Evolutionary conservation across 176 grass and related monocot species (phyloP).

Genomic region (Aegilops longissima): DNA sequence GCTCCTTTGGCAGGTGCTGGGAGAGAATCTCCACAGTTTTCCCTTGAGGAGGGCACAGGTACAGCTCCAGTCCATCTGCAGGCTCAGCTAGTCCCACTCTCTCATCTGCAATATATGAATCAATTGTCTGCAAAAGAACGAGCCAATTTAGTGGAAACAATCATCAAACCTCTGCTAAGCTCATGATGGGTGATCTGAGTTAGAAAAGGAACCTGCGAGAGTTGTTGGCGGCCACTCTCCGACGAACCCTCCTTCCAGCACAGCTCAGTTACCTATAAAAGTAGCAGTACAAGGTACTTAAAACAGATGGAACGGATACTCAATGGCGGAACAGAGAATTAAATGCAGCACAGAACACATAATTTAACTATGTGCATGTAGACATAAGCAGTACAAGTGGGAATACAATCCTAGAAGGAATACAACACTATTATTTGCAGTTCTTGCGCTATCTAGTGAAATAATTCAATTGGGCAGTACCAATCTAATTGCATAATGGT

Average conservation of each 20-base stretch:
- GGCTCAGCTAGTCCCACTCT: slow-evolving; percentile 93
- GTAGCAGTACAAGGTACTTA: not conserved
- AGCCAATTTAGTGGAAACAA: not conserved
- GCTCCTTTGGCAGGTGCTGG: slow-evolving; percentile 64
- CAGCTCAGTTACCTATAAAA: slow-evolving; percentile 62
- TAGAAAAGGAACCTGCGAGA: slow-evolving; percentile 67
- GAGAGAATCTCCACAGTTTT: slow-evolving; percentile 70
- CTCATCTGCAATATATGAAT: slow-evolving; percentile 78
- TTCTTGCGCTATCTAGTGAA: not conserved
- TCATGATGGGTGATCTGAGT: not conserved
- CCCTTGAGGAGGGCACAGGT: slow-evolving; percentile 72
- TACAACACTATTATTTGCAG: not conserved
- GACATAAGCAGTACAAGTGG: not conserved
- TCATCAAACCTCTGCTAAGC: not conserved
- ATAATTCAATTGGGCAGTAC: not conserved
- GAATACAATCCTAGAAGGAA: not conserved
- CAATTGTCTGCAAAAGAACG: slow-evolving; percentile 60
- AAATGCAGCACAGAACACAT: not conserved
- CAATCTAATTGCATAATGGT: slow-evolving; percentile 1
- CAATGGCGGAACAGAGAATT: not conserved
- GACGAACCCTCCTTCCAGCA: slow-evolving; percentile 83
- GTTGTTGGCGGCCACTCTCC: slow-evolving; percentile 64
- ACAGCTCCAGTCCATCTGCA: slow-evolving; percentile 83
- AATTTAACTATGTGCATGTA: not conserved
- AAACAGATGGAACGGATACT: not conserved